Conservation (phyloP, 2,329 filamentous ascomycete genomes). For the Epichloe sibirici region DNA sequence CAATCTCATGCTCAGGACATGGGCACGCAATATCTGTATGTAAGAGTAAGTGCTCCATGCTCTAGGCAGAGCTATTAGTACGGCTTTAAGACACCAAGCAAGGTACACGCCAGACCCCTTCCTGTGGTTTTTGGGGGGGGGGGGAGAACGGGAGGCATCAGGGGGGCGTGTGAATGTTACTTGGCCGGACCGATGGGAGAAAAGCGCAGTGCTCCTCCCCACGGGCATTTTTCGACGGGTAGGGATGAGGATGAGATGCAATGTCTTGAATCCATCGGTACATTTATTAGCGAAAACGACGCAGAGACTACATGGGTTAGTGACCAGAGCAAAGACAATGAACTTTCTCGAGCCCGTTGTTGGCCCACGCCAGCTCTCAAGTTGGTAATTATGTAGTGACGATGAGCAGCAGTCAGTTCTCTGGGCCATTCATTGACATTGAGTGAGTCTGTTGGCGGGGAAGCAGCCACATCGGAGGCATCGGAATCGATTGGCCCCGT, state of each 20-base stretch:
- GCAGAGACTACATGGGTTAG: background rate
- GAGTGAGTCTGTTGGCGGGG: background rate
- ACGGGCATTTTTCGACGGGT: background rate
- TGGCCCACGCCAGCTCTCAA: background rate
- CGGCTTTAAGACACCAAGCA: conserved; percentile 2
- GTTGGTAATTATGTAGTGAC: background rate
- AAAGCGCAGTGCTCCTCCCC: background rate
- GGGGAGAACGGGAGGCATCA: background rate
- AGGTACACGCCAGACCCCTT: background rate
- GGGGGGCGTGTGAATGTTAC: background rate
- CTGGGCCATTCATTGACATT: background rate
- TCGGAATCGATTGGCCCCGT: background rate
- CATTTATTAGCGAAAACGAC: background rate
- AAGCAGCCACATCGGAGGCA: background rate
- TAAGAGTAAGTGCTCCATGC: background rate
- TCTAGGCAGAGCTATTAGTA: conserved; percentile 2
- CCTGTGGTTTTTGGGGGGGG: background rate
- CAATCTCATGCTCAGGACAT: conserved; percentile 3
- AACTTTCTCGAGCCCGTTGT: background rate
- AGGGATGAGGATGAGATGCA: background rate
- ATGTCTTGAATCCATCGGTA: conserved; percentile 1
- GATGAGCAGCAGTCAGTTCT: background rate
- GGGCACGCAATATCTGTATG: conserved; percentile 1
- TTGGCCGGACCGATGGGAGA: background rate
- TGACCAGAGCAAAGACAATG: background rate